Evolutionary conservation across 2,329 filamentous ascomycete genomes (phyloP).

Genomic region (Colletotrichum brevisporum): DNA sequence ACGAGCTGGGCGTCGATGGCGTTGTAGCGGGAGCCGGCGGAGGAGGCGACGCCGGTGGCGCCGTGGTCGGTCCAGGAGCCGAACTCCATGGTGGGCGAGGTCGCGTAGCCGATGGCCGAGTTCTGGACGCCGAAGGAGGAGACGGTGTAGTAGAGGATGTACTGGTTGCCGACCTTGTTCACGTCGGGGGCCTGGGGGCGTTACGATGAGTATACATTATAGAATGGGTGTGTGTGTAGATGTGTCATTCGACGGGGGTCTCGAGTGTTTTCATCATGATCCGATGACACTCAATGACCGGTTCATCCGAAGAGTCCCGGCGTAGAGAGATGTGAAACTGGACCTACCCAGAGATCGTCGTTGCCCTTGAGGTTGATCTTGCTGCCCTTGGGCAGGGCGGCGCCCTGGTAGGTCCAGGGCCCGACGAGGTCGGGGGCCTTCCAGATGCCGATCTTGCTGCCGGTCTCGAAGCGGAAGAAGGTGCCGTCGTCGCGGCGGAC

Average conservation of each 20-base stretch:
- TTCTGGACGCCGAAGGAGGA: conserved; percentile 72
- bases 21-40: conserved; percentile 63
- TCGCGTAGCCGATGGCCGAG: conserved; percentile 72
- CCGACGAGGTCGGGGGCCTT: conserved; percentile 54
- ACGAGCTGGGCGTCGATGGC: conserved; percentile 73
- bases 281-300: not conserved
- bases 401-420: conserved; percentile 59
- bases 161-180: conserved; percentile 66
- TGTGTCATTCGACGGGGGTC: not conserved
- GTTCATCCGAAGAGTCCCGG: not conserved
- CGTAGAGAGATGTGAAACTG: not conserved
- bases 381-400: conserved; percentile 55
- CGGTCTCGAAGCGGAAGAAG: conserved; percentile 61
- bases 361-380: conserved; percentile 57
- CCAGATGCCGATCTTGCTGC: conserved; percentile 56
- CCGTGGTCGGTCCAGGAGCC: conserved; percentile 74
- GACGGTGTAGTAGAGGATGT: conserved; percentile 79
- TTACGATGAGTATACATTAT: not conserved
- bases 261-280: not conserved
- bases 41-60: conserved; percentile 64
- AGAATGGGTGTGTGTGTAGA: not conserved
- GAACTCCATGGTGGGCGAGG: conserved; percentile 60
- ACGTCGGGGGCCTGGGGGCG: conserved; percentile 73
- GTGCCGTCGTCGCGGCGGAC: conserved; percentile 56
- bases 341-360: conserved; percentile 58